These are phyloP conservation scores for Lathyrus sativus DNA, from an alignment of 306 rosid genomes.

Conservation along the genomic window DNA sequence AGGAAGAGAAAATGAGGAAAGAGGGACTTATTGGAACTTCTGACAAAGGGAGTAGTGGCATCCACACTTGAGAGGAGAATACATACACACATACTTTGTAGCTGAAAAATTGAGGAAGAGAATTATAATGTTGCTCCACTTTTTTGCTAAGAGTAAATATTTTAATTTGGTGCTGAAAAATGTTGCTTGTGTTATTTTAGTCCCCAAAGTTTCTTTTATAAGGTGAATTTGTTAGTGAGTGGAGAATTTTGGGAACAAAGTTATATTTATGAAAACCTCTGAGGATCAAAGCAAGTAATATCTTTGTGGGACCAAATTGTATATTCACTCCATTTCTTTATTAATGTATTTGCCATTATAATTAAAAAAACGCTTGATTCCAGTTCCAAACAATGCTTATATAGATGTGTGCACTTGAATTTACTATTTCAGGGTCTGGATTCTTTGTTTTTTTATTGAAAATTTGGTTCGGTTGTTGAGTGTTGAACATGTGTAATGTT, in stretches of 20 bases:
- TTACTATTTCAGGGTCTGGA: too few species aligned
- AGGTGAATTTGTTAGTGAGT: background rate
- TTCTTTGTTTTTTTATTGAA: background rate
- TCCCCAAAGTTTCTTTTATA: conserved; percentile 13
- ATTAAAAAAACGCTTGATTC: conserved; percentile 2
- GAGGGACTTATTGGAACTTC: conserved; percentile 72
- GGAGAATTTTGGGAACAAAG: conserved; percentile 23
- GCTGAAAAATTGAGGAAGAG: background rate
- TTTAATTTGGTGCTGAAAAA: conserved; percentile 10
- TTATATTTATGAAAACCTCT: conserved; percentile 9
- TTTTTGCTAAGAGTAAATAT: conserved; percentile 10
- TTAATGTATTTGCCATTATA: conserved; percentile 13
- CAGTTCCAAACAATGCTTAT: conserved; percentile 53
- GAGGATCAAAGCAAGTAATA: conserved; percentile 1
- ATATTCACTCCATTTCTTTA: background rate
- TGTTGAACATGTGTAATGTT: conserved; percentile 9
- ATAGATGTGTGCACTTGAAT: conserved; percentile 46
- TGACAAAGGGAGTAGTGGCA: conserved; percentile 70
- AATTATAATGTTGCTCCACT: background rate
- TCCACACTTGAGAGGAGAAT: conserved; percentile 40
- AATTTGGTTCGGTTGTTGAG: conserved; percentile 15
- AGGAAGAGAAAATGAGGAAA: conserved; percentile 83
- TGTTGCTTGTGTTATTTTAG: background rate
- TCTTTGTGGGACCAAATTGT: conserved; percentile 1
- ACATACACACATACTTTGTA: background rate